These are phyloP conservation scores for Solanum virginianum DNA, from an alignment of 257 asterid species.

Conservation along the genomic window DNA sequence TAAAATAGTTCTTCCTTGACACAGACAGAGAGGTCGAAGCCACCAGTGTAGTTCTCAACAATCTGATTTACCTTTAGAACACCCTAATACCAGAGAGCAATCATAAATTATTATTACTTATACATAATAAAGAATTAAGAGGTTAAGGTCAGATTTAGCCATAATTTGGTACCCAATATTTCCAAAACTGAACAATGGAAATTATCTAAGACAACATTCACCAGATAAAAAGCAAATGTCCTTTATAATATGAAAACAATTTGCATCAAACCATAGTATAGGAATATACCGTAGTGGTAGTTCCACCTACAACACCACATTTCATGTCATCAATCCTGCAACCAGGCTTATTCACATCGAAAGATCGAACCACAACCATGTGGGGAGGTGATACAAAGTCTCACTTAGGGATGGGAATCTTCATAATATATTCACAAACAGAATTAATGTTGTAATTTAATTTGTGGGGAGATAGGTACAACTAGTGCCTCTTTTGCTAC, in stretches of 20 bases:
- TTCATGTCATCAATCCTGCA: conserved; percentile 80
- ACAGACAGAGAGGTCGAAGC: too few species aligned
- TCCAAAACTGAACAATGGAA: background rate
- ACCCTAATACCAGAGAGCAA: conserved; percentile 36
- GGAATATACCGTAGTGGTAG: conserved; percentile 61
- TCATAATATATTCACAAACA: conserved; percentile 69
- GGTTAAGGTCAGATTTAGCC: background rate
- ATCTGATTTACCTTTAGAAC: conserved; percentile 73
- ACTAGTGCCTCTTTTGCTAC: conserved; percentile 87
- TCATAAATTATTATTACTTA: background rate
- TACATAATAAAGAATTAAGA: background rate
- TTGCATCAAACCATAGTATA: background rate
- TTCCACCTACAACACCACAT: conserved; percentile 99
- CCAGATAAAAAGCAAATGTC: background rate
- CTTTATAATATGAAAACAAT: background rate
- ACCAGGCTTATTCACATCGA: conserved; percentile 94
- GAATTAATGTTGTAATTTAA: conserved; percentile 88
- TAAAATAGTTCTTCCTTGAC: too few species aligned
- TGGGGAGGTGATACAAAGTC: conserved; percentile 75
- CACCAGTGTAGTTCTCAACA: conserved; percentile 24
- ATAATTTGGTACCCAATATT: background rate
- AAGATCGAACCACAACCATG: conserved; percentile 89
- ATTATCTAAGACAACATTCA: background rate
- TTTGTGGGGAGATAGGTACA: conserved; percentile 82
- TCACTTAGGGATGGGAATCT: conserved; percentile 85